Percentiles rank a stretch among this genome's conserved stretches.
Conservation (phyloP, 164 flowering plant genomes). For the Piper longum region DNA sequence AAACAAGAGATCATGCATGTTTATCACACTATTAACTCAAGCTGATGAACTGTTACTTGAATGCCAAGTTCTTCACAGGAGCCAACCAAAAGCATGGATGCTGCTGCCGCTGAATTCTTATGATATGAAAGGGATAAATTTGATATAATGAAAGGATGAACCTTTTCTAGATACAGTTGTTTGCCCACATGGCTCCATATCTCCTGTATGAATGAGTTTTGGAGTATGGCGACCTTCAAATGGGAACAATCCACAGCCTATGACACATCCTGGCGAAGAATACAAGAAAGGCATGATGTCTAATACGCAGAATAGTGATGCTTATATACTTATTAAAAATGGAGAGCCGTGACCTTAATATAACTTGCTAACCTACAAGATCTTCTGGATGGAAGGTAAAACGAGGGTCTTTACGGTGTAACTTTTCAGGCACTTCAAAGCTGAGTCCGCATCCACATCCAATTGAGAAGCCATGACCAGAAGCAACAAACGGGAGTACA, state of each 20-base stretch:
- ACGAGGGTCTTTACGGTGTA: slow-evolving; percentile 46
- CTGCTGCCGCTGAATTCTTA: slow-evolving; percentile 75
- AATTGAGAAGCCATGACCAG: slow-evolving; percentile 36
- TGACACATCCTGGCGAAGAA: slow-evolving; percentile 6
- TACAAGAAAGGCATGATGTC: background rate
- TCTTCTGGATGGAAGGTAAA: slow-evolving; percentile 71
- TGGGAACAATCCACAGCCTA: slow-evolving; percentile 78
- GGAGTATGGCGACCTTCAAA: slow-evolving; percentile 87
- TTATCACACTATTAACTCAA: slow-evolving; percentile 9
- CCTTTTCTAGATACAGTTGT: slow-evolving; percentile 51
- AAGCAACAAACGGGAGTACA: slow-evolving; percentile 71
- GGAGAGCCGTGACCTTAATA: slow-evolving; percentile 4
- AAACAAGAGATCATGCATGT: background rate
- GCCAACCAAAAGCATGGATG: slow-evolving; percentile 84
- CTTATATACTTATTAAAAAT: background rate
- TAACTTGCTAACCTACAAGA: slow-evolving; percentile 64
- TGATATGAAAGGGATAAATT: slow-evolving; percentile 55
- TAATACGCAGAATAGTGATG: background rate
- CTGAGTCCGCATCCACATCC: slow-evolving; percentile 72
- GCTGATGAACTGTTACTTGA: slow-evolving; percentile 87
- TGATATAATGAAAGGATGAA: slow-evolving; percentile 74
- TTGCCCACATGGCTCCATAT: slow-evolving; percentile 73
- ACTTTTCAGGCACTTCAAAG: slow-evolving; percentile 54
- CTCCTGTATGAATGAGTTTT: slow-evolving; percentile 83
- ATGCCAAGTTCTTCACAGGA: slow-evolving; percentile 94